Evolutionary conservation across 345 rosid genomes (phyloP).

Genomic region (Garcia nutans): DNA sequence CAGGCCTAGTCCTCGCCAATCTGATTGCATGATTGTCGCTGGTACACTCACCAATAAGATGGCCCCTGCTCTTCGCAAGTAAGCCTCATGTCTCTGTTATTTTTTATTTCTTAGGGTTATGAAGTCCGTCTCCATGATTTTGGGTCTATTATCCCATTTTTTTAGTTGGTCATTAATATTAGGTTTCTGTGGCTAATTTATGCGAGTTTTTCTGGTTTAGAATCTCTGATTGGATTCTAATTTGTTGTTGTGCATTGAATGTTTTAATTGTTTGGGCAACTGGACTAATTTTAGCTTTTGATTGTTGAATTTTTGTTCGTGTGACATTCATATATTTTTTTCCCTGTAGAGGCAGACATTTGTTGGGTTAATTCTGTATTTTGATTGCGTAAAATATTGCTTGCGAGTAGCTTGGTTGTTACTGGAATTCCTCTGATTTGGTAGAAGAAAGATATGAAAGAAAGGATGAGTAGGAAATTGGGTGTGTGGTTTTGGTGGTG

Average conservation of each 20-base stretch:
- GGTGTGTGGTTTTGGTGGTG: background rate
- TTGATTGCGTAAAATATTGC: background rate
- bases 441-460: background rate
- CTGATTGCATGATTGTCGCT: slow-evolving; percentile 98
- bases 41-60: slow-evolving; percentile 99
- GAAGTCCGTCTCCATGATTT: background rate
- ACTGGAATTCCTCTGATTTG: background rate
- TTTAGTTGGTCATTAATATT: background rate
- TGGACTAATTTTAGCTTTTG: background rate
- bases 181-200: background rate
- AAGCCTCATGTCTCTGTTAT: slow-evolving; percentile 15
- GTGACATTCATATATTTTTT: background rate
- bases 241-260: background rate
- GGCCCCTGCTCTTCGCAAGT: slow-evolving; percentile 99
- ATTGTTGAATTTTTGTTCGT: background rate
- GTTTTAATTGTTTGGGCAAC: background rate
- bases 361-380: background rate
- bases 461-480: background rate
- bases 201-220: background rate
- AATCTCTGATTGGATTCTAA: background rate
- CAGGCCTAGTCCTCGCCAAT: slow-evolving; percentile 97
- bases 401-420: background rate
- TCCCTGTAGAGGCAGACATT: background rate
- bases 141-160: background rate
- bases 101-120: slow-evolving; percentile 19